A percentile compares a stretch with the other conserved stretches of the same genome.
phyloP scores from a whole-genome alignment of 495 filamentous ascomycete genomes.

The Bathelium albidoporum region DNA sequence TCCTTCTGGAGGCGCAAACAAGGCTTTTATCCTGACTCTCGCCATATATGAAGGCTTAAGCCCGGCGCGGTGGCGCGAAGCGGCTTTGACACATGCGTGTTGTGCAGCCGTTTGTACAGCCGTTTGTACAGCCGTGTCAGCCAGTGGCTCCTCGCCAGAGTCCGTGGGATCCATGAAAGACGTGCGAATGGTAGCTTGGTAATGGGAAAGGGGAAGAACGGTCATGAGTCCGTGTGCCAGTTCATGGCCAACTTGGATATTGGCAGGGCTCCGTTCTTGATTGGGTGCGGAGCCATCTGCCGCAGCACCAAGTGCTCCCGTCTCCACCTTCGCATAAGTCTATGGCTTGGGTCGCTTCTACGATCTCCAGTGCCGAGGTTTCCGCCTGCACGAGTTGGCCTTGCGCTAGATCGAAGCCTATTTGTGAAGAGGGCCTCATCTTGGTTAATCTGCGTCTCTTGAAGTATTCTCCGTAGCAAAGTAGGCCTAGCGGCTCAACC shows the following conservation, averaged over 20 bases:
- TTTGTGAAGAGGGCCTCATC: too few species aligned
- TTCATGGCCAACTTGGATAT: neutral
- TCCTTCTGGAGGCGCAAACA: neutral
- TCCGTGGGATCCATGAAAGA: neutral
- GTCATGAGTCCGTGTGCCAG: neutral
- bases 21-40: neutral
- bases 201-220: neutral
- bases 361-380: neutral
- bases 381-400: neutral
- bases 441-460: too few species aligned
- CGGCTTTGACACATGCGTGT: neutral
- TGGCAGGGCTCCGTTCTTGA: neutral
- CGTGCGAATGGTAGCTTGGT: neutral
- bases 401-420: too few species aligned
- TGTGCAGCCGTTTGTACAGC: too few species aligned
- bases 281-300: neutral
- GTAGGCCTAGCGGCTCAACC: too few species aligned
- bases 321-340: neutral
- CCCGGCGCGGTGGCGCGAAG: neutral
- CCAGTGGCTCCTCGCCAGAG: neutral
- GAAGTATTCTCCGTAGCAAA: too few species aligned
- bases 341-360: neutral
- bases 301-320: neutral
- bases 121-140: neutral
- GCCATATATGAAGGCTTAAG: neutral